Conservation (phyloP, 306 rosid genomes). For the Fagus crenata region DNA sequence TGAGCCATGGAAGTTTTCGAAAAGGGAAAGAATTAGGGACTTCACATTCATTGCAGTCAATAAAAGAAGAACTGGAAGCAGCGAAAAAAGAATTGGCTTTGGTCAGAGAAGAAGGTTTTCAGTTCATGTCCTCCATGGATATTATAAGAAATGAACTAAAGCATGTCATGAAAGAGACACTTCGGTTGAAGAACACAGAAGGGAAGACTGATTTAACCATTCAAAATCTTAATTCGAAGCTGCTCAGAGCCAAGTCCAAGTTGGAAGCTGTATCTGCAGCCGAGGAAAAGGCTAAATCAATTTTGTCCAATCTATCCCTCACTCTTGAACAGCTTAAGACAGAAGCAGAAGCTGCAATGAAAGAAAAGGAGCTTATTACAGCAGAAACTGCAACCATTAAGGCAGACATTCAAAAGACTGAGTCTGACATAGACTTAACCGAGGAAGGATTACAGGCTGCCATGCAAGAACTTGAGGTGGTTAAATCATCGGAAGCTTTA, state of each 20-base stretch:
- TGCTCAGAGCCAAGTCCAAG: slow-evolving; percentile 70
- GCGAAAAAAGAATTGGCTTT: slow-evolving; percentile 65
- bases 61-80: slow-evolving; percentile 53
- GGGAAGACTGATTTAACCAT: slow-evolving; percentile 42
- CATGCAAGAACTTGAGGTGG: slow-evolving; percentile 67
- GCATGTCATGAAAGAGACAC: slow-evolving; percentile 49
- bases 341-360: slow-evolving; percentile 53
- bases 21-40: slow-evolving; percentile 41
- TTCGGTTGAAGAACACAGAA: slow-evolving; percentile 50
- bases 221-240: slow-evolving; percentile 59
- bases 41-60: slow-evolving; percentile 34
- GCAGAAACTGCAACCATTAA: slow-evolving; percentile 46
- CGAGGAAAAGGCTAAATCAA: slow-evolving; percentile 61
- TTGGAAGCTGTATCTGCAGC: slow-evolving; percentile 67
- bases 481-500: slow-evolving; percentile 55
- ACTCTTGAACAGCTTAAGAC: slow-evolving; percentile 57
- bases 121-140: slow-evolving; percentile 84
- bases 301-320: slow-evolving; percentile 47
- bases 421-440: slow-evolving; percentile 48
- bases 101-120: slow-evolving; percentile 66
- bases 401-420: slow-evolving; percentile 48
- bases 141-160: slow-evolving; percentile 67
- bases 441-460: slow-evolving; percentile 63
- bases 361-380: slow-evolving; percentile 41
- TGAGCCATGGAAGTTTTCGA: slow-evolving; percentile 29